Percentiles rank a stretch among this genome's conserved stretches.
Conservation (phyloP, 192 early-diverging fungal species). For the Bifiguratus adelaidae region DNA sequence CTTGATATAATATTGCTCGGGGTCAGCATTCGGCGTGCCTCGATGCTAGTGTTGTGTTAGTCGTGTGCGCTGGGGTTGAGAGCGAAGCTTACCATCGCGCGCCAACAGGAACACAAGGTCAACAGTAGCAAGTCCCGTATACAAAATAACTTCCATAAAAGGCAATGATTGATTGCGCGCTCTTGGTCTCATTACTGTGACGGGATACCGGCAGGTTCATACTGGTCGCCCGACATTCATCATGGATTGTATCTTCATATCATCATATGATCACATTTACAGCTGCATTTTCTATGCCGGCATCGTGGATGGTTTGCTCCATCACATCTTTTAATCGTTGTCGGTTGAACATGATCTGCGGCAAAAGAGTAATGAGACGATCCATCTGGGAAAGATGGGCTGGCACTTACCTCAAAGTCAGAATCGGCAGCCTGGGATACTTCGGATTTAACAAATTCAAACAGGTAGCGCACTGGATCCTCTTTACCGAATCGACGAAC, state of each 20-base stretch:
- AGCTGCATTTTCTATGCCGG: conserved; percentile 51
- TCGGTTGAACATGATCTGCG: conserved; percentile 56
- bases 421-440: conserved; percentile 48
- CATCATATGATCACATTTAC: conserved; percentile 5
- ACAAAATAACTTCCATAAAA: no score
- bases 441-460: conserved; percentile 75
- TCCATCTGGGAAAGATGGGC: neutral
- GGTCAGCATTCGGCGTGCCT: conserved; percentile 42
- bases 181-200: no score
- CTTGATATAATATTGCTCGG: conserved; percentile 53
- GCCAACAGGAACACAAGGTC: no score
- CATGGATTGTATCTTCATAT: neutral
- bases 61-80: conserved; percentile 18
- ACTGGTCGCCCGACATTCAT: neutral
- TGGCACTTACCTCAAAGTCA: conserved; percentile 57
- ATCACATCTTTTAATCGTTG: conserved; percentile 50
- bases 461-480: conserved; percentile 62
- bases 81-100: no score
- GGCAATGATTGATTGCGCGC: no score
- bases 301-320: conserved; percentile 61
- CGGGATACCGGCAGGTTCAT: no score
- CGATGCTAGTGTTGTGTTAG: no score
- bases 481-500: conserved; percentile 69
- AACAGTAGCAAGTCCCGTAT: no score
- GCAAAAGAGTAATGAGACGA: neutral